phyloP scores from a whole-genome alignment of 2,329 filamentous ascomycete species.

The Bisporella sp. region DNA sequence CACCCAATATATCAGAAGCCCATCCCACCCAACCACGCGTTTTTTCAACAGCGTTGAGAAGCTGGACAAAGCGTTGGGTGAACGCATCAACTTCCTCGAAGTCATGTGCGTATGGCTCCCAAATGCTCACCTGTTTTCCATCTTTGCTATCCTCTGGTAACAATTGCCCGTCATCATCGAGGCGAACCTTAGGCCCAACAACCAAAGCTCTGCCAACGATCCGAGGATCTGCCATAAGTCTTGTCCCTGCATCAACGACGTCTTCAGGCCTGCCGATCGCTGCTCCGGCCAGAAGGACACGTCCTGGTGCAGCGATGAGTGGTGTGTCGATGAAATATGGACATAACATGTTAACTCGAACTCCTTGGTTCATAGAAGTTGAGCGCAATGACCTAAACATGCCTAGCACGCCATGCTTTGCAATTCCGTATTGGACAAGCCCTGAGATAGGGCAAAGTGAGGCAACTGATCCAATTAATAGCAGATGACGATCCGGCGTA shows the following conservation, averaged over 20 bases:
- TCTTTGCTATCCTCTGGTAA: conserved; percentile 9
- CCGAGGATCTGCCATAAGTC: conserved; percentile 50
- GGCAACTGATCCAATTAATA: conserved; percentile 58
- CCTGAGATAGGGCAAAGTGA: conserved; percentile 40
- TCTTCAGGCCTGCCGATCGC: conserved; percentile 45
- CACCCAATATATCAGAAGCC: conserved; percentile 15
- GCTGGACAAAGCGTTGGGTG: conserved; percentile 41
- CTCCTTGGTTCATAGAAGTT: conserved; percentile 39
- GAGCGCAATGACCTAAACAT: conserved; percentile 53
- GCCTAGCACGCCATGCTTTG: conserved; percentile 61
- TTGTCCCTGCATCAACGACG: conserved; percentile 56
- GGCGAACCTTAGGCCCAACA: conserved; percentile 48
- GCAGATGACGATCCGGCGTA: conserved; percentile 49
- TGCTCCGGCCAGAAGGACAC: conserved; percentile 48
- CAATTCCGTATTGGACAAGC: conserved; percentile 47
- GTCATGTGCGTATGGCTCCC: conserved; percentile 56
- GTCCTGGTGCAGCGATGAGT: conserved; percentile 41
- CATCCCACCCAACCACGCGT: conserved; percentile 47
- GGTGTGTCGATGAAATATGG: conserved; percentile 62
- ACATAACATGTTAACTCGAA: conserved; percentile 59
- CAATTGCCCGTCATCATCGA: conserved; percentile 32
- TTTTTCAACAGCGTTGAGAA: conserved; percentile 44
- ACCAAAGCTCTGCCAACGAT: conserved; percentile 51
- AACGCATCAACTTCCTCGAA: conserved; percentile 51
- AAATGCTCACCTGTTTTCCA: conserved; percentile 39